Conservation (phyloP, 208 protist species). For the Wallacemonas sp. region DNA sequence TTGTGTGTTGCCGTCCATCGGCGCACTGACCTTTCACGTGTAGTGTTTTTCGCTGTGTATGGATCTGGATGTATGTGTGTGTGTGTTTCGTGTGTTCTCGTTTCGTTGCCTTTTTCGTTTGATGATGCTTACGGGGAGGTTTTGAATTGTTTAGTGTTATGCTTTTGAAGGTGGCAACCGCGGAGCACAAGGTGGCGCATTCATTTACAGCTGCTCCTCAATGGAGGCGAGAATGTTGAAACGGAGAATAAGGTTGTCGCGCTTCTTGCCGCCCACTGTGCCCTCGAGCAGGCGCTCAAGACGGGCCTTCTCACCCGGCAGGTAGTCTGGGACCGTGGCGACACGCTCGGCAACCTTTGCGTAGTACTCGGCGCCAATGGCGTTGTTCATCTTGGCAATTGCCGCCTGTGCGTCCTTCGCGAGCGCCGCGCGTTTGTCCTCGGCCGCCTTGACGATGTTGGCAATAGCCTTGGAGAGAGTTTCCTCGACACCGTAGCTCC, state of each 20-base stretch:
- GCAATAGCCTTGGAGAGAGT: constrained; percentile 20
- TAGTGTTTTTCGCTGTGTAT: too few species aligned
- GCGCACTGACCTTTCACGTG: too few species aligned
- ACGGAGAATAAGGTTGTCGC: constrained; percentile 46
- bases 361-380: constrained; percentile 29
- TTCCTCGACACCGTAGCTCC: constrained; percentile 33
- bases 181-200: too few species aligned
- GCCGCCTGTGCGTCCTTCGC: background rate
- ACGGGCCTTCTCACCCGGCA: constrained; percentile 41
- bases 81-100: too few species aligned
- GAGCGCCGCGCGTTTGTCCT: background rate
- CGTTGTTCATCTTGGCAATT: constrained; percentile 18
- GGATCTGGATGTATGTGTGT: too few species aligned
- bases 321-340: constrained; percentile 23
- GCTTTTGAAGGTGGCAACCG: too few species aligned
- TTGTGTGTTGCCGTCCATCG: too few species aligned
- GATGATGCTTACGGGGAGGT: too few species aligned
- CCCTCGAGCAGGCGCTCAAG: constrained; percentile 28
- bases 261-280: constrained; percentile 15
- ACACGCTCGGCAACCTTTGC: constrained; percentile 33
- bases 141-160: too few species aligned
- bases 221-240: constrained; percentile 50
- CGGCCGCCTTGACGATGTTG: constrained; percentile 1
- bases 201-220: constrained; percentile 18
- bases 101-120: too few species aligned